Evolutionary conservation across 768 basidiomycete species (phyloP).

Genomic region (Termitomyces eurrhizus): DNA sequence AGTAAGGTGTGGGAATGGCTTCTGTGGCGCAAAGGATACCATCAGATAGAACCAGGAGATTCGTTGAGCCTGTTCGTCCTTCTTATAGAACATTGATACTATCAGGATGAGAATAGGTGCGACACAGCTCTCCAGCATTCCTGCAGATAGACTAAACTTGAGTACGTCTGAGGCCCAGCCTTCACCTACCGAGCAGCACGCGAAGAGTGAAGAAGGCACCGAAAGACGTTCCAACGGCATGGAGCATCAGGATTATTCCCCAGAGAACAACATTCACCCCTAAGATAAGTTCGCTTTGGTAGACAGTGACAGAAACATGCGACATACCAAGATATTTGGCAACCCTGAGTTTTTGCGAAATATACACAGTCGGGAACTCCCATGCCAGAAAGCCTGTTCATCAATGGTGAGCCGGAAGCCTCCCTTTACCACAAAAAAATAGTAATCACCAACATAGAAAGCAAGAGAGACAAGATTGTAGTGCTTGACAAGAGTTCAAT

Average conservation of each 20-base stretch:
- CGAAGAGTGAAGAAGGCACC: conserved; percentile 60
- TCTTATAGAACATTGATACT: conserved; percentile 67
- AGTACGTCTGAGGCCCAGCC: neutral
- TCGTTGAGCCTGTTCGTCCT: conserved; percentile 58
- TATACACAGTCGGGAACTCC: conserved; percentile 66
- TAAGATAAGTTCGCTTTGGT: conserved; percentile 8
- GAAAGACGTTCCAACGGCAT: conserved; percentile 53
- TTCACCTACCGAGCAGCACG: conserved; percentile 48
- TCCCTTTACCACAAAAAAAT: too few relatives aligned
- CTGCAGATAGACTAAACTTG: conserved; percentile 23
- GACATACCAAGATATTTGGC: conserved; percentile 58
- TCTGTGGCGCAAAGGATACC: conserved; percentile 27
- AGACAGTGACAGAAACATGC: neutral
- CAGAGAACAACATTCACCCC: conserved; percentile 58
- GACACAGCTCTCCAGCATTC: conserved; percentile 67
- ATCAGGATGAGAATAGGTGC: conserved; percentile 60
- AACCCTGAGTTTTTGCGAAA: conserved; percentile 54
- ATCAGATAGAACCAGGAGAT: conserved; percentile 68
- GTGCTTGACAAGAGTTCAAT: conserved; percentile 28
- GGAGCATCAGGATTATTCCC: conserved; percentile 58
- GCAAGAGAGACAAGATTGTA: conserved; percentile 64
- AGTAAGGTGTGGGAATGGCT: neutral
- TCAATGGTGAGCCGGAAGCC: neutral
- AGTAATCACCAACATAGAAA: conserved; percentile 52
- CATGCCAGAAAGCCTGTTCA: conserved; percentile 48